Evolutionary conservation across 768 basidiomycete genomes (phyloP).

Genomic region (Dioszegia crocea): DNA sequence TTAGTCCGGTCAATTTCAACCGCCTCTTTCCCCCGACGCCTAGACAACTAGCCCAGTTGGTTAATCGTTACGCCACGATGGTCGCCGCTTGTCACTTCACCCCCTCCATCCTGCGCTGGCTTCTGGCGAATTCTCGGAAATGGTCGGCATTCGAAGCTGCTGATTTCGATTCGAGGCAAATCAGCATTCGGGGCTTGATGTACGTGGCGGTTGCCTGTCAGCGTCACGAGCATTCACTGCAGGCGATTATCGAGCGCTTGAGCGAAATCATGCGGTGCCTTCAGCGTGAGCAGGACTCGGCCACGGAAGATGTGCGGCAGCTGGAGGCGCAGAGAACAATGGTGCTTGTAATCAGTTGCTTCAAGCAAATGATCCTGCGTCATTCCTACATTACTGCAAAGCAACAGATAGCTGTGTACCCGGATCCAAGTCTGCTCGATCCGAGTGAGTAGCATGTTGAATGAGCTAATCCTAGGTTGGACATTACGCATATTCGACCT

Average conservation of each 20-base stretch:
- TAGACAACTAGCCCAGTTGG: constrained; percentile 67
- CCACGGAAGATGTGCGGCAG: not conserved
- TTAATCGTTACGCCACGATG: constrained; percentile 74
- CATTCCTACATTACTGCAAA: constrained; percentile 43
- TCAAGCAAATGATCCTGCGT: constrained; percentile 58
- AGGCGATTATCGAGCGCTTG: constrained; percentile 63
- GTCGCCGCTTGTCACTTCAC: constrained; percentile 68
- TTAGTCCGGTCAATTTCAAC: constrained; percentile 65
- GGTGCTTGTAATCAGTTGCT: constrained; percentile 60
- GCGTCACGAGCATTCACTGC: constrained; percentile 56
- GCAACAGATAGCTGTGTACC: constrained; percentile 53
- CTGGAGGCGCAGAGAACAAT: constrained; percentile 51
- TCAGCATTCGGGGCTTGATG: constrained; percentile 71
- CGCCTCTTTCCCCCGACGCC: constrained; percentile 55
- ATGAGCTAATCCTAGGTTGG: constrained; percentile 55
- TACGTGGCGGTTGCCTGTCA: constrained; percentile 64
- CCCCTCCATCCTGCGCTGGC: constrained; percentile 54
- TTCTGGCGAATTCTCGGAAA: constrained; percentile 62
- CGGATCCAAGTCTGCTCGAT: constrained; percentile 61
- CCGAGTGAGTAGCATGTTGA: constrained; percentile 53
- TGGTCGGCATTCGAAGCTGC: constrained; percentile 68
- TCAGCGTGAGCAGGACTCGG: constrained; percentile 54
- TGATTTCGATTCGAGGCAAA: constrained; percentile 62
- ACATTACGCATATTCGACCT: constrained; percentile 56
- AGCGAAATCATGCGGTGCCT: constrained; percentile 60